Evolutionary conservation across 192 early-diverging fungal species (phyloP), one percentile per base, ranked within the genome.

Genomic region (Entrophospora sp.): DNA sequence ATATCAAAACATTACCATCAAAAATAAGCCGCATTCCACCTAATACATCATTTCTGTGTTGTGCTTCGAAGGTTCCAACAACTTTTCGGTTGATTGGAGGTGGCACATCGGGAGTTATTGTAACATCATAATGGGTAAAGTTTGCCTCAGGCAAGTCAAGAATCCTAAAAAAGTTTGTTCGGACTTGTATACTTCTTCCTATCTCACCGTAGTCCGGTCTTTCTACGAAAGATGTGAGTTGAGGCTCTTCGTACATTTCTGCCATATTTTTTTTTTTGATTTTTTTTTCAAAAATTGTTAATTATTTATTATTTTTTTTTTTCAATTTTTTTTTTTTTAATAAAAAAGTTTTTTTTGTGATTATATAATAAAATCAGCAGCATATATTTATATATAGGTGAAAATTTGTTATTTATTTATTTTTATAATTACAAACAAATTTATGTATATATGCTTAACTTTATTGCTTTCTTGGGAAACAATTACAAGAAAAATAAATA

Each of bases 101-200:
- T 12, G 92, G 91, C 16, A 91, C 89, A 55, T 91, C 85, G 6
- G 91, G 90, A 1, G 71, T 73, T 28, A 97, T 86, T 0, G 78
- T 79, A 12, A 97, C 78, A 73, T 93, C 91, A 75, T 95, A 98
- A 63, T 96, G 95, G 71, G 88, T 80, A n/a, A 98, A 81, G 4
- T 83, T 82, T 0, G 67, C 75, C 14, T 80, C 69, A 3, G 87
- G 85, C 13, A 89, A 80, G 24, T 78, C 75, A 28, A 69, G 73
- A 31, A 97, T 71, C 53, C 89, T 85, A 67, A 93, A 91, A 67
- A 89, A 91, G 74, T 98, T 98, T 22, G 80, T 75, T 0, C 75
- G 48, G 5, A 91, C 81, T 5, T 53, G 62, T 22, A 77, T 65
- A 5, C 45, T 55, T 9, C 70, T 68, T 20, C 87, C 87, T 9